Evolutionary conservation across 169 alveolate species (phyloP).

Genomic region (Plasmodium billcollinsi): DNA sequence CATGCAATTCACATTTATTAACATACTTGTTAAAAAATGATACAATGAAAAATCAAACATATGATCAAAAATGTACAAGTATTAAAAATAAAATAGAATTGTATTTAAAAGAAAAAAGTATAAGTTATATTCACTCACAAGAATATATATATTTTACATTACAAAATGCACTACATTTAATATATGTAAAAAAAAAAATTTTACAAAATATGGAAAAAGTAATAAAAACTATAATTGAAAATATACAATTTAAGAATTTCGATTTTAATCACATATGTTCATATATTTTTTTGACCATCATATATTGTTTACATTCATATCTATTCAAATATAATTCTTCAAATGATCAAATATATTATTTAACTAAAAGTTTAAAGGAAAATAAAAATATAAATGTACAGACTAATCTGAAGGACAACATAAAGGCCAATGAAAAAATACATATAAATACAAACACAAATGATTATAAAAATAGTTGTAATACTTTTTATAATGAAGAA

Average conservation of each 20-base stretch:
- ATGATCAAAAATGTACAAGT: constrained; percentile 21
- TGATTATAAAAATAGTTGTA: neutral
- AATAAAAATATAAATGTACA: neutral
- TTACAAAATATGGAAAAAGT: constrained; percentile 69
- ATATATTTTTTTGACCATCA: constrained; percentile 48
- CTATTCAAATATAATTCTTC: constrained; percentile 55
- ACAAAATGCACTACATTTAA: constrained; percentile 39
- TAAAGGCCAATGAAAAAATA: neutral
- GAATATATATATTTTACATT: constrained; percentile 21
- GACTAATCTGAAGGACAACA: neutral
- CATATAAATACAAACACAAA: no score
- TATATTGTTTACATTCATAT: constrained; percentile 50
- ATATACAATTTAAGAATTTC: constrained; percentile 47
- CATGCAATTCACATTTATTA: neutral
- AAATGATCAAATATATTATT: constrained; percentile 24
- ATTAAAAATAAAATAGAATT: constrained; percentile 48
- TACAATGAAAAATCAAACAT: constrained; percentile 21
- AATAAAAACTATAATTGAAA: constrained; percentile 67
- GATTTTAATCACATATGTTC: constrained; percentile 30
- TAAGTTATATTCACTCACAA: constrained; percentile 17
- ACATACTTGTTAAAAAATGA: constrained; percentile 14
- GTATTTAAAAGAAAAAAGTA: constrained; percentile 20
- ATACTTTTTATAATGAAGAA: no score
- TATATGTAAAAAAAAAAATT: constrained; percentile 49
- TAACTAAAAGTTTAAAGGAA: neutral